A percentile compares a stretch with the other conserved stretches of the same genome.
Conservation (phyloP, 192 early-diverging fungal species). For the Entophlyctis helioformis region DNA sequence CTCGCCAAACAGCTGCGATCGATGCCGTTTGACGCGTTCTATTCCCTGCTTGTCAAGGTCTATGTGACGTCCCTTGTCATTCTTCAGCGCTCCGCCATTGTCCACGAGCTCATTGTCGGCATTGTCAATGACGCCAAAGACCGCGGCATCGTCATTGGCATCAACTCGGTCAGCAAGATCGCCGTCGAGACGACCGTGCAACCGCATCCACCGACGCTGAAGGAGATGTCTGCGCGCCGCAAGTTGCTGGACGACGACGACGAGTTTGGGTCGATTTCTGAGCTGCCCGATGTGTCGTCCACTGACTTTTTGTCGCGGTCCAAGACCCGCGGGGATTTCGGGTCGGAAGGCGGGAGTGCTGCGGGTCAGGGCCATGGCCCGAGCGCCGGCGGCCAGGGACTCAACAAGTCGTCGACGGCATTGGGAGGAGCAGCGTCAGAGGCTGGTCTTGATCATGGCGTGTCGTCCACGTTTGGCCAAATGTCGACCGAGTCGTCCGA, state of each 20-base stretch:
- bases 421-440: conserved; percentile 1
- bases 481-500: conserved; percentile 59
- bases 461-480: conserved; percentile 28
- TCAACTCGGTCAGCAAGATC: conserved; percentile 6
- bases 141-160: conserved; percentile 27
- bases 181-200: too few species aligned
- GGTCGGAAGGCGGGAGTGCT: not conserved
- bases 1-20: conserved; percentile 55
- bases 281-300: not conserved
- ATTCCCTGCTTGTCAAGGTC: conserved; percentile 61
- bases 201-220: not conserved
- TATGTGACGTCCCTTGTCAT: conserved; percentile 63
- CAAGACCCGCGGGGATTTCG: too few species aligned
- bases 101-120: conserved; percentile 55
- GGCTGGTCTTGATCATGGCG: not conserved
- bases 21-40: conserved; percentile 81
- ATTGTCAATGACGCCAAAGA: conserved; percentile 52
- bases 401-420: too few species aligned
- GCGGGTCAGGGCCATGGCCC: not conserved
- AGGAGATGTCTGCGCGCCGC: too few species aligned
- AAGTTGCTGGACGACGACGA: conserved; percentile 33
- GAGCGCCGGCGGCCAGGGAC: not conserved
- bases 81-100: conserved; percentile 57
- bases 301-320: too few species aligned
- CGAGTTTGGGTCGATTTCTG: conserved; percentile 16